Conservation (phyloP, 768 basidiomycete species). For the Paxillus ammoniavirescens region DNA sequence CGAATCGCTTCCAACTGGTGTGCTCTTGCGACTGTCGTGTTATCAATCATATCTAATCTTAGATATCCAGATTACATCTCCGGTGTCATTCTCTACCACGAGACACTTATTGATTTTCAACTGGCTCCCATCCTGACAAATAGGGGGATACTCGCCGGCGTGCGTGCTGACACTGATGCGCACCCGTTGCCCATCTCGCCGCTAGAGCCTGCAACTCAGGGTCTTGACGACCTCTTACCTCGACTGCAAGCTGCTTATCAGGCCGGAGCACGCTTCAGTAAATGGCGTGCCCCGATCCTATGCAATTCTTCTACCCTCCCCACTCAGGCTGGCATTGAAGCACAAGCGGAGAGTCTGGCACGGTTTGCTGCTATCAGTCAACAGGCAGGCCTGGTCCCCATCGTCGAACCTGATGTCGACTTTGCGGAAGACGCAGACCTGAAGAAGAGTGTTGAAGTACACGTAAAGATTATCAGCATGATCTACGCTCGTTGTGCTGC, state of each 20-base stretch:
- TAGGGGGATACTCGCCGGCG: conserved; percentile 48
- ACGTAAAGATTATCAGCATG: conserved; percentile 43
- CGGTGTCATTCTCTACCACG: conserved; percentile 50
- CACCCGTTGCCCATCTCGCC: conserved; percentile 44
- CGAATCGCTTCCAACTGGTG: conserved; percentile 40
- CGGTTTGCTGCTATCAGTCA: conserved; percentile 51
- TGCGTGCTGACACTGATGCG: conserved; percentile 51
- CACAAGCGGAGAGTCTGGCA: conserved; percentile 46
- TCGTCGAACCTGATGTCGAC: conserved; percentile 53
- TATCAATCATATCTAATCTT: not conserved
- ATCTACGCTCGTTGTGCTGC: conserved; percentile 45
- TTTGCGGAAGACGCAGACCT: conserved; percentile 48
- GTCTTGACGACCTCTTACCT: conserved; percentile 45
- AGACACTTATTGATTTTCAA: conserved; percentile 49
- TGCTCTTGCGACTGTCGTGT: conserved; percentile 2
- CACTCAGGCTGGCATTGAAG: conserved; percentile 40
- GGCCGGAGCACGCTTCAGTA: conserved; percentile 49
- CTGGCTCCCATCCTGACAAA: conserved; percentile 42
- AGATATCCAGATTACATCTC: conserved; percentile 43
- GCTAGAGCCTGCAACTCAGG: conserved; percentile 48
- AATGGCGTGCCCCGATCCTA: conserved; percentile 50
- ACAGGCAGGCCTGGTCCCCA: conserved; percentile 50
- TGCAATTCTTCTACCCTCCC: conserved; percentile 43
- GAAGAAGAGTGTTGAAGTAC: conserved; percentile 44
- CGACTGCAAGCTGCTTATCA: conserved; percentile 42